A percentile compares a stretch with the other conserved stretches of the same genome.
phyloP scores from a whole-genome alignment of 2,329 filamentous ascomycete genomes.

The Aspergillus flavus region DNA sequence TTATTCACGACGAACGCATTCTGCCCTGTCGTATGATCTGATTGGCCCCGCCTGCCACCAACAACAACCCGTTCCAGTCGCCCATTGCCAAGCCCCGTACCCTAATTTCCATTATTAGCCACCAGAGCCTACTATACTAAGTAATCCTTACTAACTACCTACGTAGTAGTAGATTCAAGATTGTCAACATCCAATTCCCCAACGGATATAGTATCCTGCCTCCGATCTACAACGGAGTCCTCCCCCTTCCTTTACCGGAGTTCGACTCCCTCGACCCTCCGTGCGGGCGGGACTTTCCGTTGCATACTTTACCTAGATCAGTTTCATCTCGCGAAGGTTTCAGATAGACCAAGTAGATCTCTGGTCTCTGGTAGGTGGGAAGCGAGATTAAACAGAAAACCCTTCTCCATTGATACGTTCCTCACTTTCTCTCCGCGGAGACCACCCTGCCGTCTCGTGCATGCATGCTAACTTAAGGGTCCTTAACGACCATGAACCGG shows the following conservation, averaged over 20 bases:
- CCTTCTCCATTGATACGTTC: not conserved
- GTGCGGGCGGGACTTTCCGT: not conserved
- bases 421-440: not conserved
- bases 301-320: not conserved
- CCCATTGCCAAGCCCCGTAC: not conserved
- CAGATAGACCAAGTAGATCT: not conserved
- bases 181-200: not conserved
- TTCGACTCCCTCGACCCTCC: not conserved
- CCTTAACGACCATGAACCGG: not conserved
- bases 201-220: not conserved
- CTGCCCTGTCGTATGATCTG: not conserved
- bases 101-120: slow-evolving; percentile 1
- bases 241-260: not conserved
- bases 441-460: not conserved
- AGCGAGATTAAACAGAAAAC: not conserved
- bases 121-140: not conserved
- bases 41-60: not conserved
- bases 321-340: slow-evolving; percentile 4
- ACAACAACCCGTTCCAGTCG: not conserved
- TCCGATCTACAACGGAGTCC: not conserved
- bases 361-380: not conserved
- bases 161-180: too few species aligned
- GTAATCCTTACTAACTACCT: not conserved
- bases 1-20: slow-evolving; percentile 1
- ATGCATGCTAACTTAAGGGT: not conserved